Base-by-base conservation (phyloP, 345 rosid species). In the Lepidium aucheri region DNA sequence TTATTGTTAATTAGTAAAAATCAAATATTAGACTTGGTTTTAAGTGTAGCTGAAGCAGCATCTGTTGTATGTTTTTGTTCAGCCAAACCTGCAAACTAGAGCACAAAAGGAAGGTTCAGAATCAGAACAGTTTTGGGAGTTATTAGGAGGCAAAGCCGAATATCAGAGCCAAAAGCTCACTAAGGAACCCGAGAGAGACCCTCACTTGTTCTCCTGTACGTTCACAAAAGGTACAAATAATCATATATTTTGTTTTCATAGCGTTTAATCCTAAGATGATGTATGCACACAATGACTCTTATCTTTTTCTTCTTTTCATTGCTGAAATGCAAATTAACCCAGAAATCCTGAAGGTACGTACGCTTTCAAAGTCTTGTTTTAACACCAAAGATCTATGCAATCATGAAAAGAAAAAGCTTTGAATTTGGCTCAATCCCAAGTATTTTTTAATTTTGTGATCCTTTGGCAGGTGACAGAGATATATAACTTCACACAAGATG, bases 91-190 rank as follows among this genome's bases (percentile, higher is more conserved):
- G 54, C 99, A 94, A 70, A 70, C 85, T 45, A 86, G 79, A 78
- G 71, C 96, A 74, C 99, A 94, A 75, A 94, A 90, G 75, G 99
- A 94, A 81, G 97, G 99, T 60, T 73, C 97, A 4, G 99, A 94
- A 54, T 79, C 90, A 53, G 99, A 90, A 61, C 95, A 81, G 53
- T 94, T 94, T 77, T 94, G 99, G 99, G 92, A 88, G 56, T 62
- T 91, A 53, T 61, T 94, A 44, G 95, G 91, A 64, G 97, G 93
- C 65, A 94, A 94, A 84, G 20, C 85, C 39, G 99, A 94, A 80
- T 82, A 88, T 64, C 59, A 78, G 3, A 84, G 86, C 74, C 92
- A 84, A 79, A 91, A 88, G 78, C 79, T 85, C 67, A 80, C 68
- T 22, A 86, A 74, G 66, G 85, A 76, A 41, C 78, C 95, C 34